These are phyloP conservation scores for Friedmanniomyces simplex DNA, from an alignment of 495 filamentous ascomycete species.

Conservation along the genomic window DNA sequence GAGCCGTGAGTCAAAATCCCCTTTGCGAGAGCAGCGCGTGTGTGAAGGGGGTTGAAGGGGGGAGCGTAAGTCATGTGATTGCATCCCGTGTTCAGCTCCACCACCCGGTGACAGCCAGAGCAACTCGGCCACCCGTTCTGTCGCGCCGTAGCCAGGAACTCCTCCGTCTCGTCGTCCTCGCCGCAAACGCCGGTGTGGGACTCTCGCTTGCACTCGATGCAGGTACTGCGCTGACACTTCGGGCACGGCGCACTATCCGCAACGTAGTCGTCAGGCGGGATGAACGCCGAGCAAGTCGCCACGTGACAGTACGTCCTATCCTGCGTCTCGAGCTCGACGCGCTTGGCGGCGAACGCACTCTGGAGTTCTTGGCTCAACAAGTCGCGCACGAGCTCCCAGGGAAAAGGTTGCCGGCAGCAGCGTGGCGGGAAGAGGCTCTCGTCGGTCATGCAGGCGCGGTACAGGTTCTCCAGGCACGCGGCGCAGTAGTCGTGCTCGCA, in stretches of 20 bases:
- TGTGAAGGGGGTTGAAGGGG: too few relatives aligned
- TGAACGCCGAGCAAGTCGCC: conserved; percentile 37
- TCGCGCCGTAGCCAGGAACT: conserved; percentile 22
- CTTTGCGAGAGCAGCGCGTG: not conserved
- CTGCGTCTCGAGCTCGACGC: conserved; percentile 36
- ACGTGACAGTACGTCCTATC: conserved; percentile 42
- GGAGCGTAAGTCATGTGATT: conserved; percentile 18
- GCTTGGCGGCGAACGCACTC: conserved; percentile 32
- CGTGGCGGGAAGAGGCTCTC: not conserved
- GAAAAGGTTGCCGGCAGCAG: conserved; percentile 19
- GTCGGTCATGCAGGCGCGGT: not conserved
- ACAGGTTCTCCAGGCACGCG: not conserved
- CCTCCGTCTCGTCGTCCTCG: conserved; percentile 12
- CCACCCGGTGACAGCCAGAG: conserved; percentile 20
- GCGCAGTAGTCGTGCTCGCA: not conserved
- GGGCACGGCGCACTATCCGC: conserved; percentile 35
- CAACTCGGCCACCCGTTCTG: conserved; percentile 29
- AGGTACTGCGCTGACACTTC: conserved; percentile 34
- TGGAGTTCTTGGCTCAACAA: conserved; percentile 29
- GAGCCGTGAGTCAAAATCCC: conserved; percentile 1
- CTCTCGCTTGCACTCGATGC: conserved; percentile 37
- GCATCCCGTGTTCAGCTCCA: conserved; percentile 16
- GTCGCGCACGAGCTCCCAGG: conserved; percentile 25
- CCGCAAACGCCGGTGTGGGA: conserved; percentile 31
- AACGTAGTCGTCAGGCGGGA: conserved; percentile 27